Evolutionary conservation across 805 yeast species (phyloP), one percentile per base, ranked within the genome.

Genomic region (Sungouiozyma ichnusensis): DNA sequence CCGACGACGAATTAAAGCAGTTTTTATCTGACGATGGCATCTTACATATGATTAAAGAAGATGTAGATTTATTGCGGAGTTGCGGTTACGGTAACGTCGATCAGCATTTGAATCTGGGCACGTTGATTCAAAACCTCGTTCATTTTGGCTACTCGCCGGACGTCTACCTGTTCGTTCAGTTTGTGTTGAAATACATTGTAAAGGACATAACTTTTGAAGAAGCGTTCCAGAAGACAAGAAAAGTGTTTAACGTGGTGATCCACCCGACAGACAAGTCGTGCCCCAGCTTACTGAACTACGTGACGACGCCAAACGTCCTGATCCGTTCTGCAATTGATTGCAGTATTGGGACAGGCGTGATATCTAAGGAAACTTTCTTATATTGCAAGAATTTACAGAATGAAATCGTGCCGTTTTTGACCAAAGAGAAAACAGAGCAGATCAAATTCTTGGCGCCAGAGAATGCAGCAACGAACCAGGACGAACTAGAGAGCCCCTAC

Each of bases 191-290:
- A 43, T 76, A 74, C 43, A 74, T 79, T 14, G 73, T 92, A 16
- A 95, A 90, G 2, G 82, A 84, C 53, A 60, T 82, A 58, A 92
- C 98, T 0, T 92, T 92, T 62, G 96, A 90, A 62, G 97, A 92
- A 57, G 94, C 97, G 0, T 86, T 80, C 55, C 68, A 80, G 45
- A 76, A 74, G 47, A 81, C 95, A 0, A 88, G 83, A 36, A 74
- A 84, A 49, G 77, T 85, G 1, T 68, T 90, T 40, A 92, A 90
- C 59, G 79, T 92, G 37, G 81, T 87, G 2, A 81, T 90, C 2
- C 86, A 86, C 60, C 94, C 96, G 2, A 77, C 83, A 0, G 62
- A 60, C 38, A 52, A 51, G 16, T 73, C 72, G 27, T 71, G 83
- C 7, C 92, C 94, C 0, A 71, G 79, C 1, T 66, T 88, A 38